Base-by-base conservation (phyloP, 2,329 filamentous ascomycete genomes). In the Phaeophleospora eucalypticola region DNA sequence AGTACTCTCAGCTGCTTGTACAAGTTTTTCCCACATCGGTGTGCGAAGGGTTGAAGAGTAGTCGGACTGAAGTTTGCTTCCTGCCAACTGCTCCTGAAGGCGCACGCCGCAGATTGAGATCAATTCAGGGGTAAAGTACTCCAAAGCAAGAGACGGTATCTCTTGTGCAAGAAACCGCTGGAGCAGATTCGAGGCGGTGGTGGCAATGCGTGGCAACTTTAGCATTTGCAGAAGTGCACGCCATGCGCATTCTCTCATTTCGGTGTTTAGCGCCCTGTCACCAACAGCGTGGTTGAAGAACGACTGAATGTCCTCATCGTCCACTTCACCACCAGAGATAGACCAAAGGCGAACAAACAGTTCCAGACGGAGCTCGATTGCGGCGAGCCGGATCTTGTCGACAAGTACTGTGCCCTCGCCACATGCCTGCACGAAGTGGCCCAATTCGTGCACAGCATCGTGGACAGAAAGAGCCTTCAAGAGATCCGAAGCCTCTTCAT, bases 291-390 rank as follows among this genome's bases (percentile, higher is more conserved):
- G 49, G 2, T 43, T 32, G 42, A 53, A 58, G 15, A 60, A 32
- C 8, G 46, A 20, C 32, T 48, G 21, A 35, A 43, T 37, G 7
- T 44, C 34, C 2, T 41, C 47, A 9, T 51, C 51, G 17, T 46
- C 37, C 35, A 43, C 35, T 3, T 43, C 29, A 7, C 21, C 21
- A 6, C 27, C 43, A 7, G 48, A 35, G 12, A 53, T 32, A n/a
- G 48, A 41, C 32, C 58, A 43, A 19, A 60, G 45, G 14, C 74
- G 73, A 34, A 76, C 72, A 16, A 87, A 74, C 57, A 87, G 86
- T 1, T 82, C 76, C 32, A 86, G 74, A 27, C 57, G 43, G 2
- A 37, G n/a, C 6, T 36, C 41, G 2, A 54, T 29, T 14, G 39
- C 51, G 12, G 43, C 35, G 18, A 48, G 9, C 24, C 27, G 32